phyloP scores from a whole-genome alignment of 1,139 yeast species.

The Magnusiomyces ingens region DNA sequence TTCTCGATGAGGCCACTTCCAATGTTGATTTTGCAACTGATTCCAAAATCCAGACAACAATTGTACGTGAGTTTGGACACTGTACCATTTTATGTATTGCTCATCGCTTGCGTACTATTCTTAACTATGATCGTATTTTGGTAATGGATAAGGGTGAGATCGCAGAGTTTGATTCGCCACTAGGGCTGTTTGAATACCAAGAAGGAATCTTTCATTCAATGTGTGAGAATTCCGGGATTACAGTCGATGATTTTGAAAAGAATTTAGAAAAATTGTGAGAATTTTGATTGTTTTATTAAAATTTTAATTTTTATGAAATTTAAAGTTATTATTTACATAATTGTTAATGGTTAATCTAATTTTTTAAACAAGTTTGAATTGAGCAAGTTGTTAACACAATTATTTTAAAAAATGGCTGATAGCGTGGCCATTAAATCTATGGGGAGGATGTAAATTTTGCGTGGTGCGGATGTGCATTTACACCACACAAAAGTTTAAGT shows the following conservation, averaged over 20 bases:
- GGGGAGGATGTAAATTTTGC: no score
- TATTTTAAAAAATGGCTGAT: no score
- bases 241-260: slow-evolving; percentile 33
- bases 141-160: slow-evolving; percentile 61
- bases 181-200: slow-evolving; percentile 36
- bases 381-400: no score
- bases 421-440: no score
- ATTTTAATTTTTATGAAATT: no score
- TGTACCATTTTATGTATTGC: slow-evolving; percentile 77
- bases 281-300: no score
- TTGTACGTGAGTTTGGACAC: slow-evolving; percentile 50
- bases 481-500: no score
- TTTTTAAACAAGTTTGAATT: no score
- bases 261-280: no score
- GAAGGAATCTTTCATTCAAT: slow-evolving; percentile 50
- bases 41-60: slow-evolving; percentile 58
- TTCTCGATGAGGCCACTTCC: slow-evolving; percentile 79
- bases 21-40: slow-evolving; percentile 78
- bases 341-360: no score
- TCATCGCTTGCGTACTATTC: slow-evolving; percentile 64
- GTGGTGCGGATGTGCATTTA: no score
- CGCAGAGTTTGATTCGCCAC: slow-evolving; percentile 48
- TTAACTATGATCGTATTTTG: slow-evolving; percentile 56
- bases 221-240: slow-evolving; percentile 54
- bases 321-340: no score